These are phyloP conservation scores for Naganishia antarctica DNA, from an alignment of 768 basidiomycete species.

Conservation along the genomic window DNA sequence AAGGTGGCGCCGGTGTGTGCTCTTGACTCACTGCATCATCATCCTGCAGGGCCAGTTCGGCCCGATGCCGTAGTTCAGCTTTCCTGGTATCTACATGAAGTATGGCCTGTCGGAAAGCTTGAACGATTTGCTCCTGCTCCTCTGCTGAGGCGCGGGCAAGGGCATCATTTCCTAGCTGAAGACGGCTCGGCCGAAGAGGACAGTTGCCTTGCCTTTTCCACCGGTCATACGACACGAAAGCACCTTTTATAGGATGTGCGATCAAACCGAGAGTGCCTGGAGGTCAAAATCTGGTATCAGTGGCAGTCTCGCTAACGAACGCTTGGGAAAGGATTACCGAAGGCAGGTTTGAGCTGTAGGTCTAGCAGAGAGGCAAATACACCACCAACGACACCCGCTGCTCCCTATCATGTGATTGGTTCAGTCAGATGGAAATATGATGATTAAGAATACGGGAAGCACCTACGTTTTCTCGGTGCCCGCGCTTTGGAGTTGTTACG, in stretches of 20 bases:
- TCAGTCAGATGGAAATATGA: not conserved
- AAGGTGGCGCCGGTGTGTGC: not conserved
- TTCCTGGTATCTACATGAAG: not conserved
- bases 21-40: not conserved
- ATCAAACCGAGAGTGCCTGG: not conserved
- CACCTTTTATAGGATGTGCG: slow-evolving; percentile 13
- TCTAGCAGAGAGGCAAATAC: slow-evolving; percentile 8
- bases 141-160: not conserved
- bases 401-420: not conserved
- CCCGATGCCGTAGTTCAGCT: not conserved
- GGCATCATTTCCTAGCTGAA: slow-evolving; percentile 1
- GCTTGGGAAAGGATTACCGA: no score
- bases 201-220: slow-evolving; percentile 6
- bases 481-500: slow-evolving; percentile 50
- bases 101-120: not conserved
- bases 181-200: not conserved
- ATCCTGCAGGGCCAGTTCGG: not conserved
- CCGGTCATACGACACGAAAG: slow-evolving; percentile 7
- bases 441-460: no score
- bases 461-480: slow-evolving; percentile 50
- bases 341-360: slow-evolving; percentile 13
- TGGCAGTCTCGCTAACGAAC: not conserved
- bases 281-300: not conserved
- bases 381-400: not conserved
- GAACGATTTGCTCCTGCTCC: slow-evolving; percentile 1